Conservation (phyloP, 2,329 filamentous ascomycete species). For the Cadophora luteo-olivacea region DNA sequence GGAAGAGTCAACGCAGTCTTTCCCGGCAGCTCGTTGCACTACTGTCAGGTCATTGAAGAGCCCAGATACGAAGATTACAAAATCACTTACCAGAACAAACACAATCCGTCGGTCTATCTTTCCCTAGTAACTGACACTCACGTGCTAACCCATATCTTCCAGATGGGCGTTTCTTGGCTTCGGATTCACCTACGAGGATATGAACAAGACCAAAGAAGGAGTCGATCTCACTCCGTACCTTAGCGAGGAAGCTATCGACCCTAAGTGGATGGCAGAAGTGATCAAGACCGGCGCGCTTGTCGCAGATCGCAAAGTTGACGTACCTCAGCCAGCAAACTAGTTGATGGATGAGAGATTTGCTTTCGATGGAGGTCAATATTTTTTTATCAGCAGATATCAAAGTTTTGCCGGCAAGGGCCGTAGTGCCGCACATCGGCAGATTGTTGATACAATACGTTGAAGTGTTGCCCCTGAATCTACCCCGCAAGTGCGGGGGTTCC, state of each 20-base stretch:
- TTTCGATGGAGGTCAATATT: not conserved
- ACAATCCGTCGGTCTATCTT: conserved; percentile 30
- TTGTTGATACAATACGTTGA: not conserved
- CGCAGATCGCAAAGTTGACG: conserved; percentile 18
- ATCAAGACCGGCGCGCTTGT: conserved; percentile 33
- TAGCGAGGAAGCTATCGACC: conserved; percentile 44
- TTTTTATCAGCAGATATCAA: conserved; percentile 19
- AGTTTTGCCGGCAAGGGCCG: conserved; percentile 28
- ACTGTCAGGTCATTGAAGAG: conserved; percentile 49
- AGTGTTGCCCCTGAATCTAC: not conserved
- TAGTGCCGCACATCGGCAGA: conserved; percentile 24
- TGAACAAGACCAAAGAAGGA: conserved; percentile 28
- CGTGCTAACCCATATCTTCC: conserved; percentile 9
- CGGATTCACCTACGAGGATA: conserved; percentile 43
- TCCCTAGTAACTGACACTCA: not conserved
- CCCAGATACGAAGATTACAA: conserved; percentile 54
- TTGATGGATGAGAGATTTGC: not conserved
- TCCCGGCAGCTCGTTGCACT: conserved; percentile 58
- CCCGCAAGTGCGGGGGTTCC: not conserved
- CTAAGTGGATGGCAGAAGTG: conserved; percentile 43
- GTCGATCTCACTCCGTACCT: conserved; percentile 45
- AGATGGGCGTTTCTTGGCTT: conserved; percentile 46
- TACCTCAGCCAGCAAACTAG: not conserved
- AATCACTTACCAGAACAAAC: conserved; percentile 47
- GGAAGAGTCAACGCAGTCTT: conserved; percentile 55